These are phyloP conservation scores for Aspergillus ruber DNA, from an alignment of 2,329 filamentous ascomycete genomes.

Conservation along the genomic window DNA sequence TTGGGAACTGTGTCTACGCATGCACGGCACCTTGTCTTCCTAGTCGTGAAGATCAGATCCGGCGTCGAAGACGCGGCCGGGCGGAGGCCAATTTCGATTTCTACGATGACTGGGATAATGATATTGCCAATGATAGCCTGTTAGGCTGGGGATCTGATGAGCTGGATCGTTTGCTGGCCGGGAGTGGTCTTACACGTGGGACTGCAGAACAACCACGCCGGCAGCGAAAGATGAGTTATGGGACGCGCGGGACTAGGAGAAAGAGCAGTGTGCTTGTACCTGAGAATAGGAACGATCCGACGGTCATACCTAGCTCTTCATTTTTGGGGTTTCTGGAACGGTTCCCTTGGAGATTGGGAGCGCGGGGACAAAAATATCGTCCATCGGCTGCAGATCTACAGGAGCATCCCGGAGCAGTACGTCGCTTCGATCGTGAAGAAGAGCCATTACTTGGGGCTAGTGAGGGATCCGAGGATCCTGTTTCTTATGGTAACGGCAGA, in stretches of 20 bases:
- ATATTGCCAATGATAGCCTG: constrained; percentile 53
- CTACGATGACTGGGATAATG: constrained; percentile 90
- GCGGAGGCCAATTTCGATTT: constrained; percentile 92
- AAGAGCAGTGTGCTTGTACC: constrained; percentile 50
- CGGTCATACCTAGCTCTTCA: constrained; percentile 81
- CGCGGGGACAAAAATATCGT: constrained; percentile 72
- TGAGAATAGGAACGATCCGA: constrained; percentile 61
- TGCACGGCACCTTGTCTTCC: constrained; percentile 65
- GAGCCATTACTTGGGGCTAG: constrained; percentile 65
- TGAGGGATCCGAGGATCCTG: constrained; percentile 38
- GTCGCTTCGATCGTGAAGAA: constrained; percentile 48
- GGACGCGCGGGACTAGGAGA: constrained; percentile 56
- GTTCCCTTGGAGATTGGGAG: constrained; percentile 78
- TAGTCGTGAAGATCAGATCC: constrained; percentile 65
- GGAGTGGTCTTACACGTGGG: constrained; percentile 45
- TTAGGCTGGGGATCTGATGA: constrained; percentile 78
- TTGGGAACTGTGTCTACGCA: constrained; percentile 59
- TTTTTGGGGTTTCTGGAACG: constrained; percentile 78
- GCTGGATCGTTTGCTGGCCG: constrained; percentile 73
- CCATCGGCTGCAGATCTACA: constrained; percentile 86
- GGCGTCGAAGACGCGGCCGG: constrained; percentile 59
- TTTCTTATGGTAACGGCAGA: constrained; percentile 14
- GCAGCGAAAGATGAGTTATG: constrained; percentile 85
- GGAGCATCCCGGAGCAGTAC: constrained; percentile 65
- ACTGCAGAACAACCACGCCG: constrained; percentile 59